Percentiles rank a stretch among this genome's conserved stretches.
Conservation (phyloP, 306 rosid genomes). For the Malus asiatica region DNA sequence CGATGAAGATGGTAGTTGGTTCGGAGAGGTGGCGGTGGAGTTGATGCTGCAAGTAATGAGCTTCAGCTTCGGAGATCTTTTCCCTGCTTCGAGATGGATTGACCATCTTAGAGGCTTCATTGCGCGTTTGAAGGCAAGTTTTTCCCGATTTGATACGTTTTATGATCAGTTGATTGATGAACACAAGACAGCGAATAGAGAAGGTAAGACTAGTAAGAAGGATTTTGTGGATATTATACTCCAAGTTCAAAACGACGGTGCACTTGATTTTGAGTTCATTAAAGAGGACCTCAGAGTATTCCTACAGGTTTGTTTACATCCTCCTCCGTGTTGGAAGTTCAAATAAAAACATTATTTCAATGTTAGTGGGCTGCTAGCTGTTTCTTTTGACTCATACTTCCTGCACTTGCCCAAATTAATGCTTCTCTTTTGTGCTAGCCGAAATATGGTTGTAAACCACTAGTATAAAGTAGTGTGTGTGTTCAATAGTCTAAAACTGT, state of each 20-base stretch:
- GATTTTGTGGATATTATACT: conserved; percentile 18
- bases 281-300: conserved; percentile 15
- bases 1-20: conserved; percentile 9
- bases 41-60: not conserved
- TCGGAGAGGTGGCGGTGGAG: not conserved
- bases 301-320: not conserved
- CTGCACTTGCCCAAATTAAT: too few relatives aligned
- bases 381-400: too few relatives aligned
- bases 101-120: conserved; percentile 21
- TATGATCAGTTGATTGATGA: conserved; percentile 19
- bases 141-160: conserved; percentile 11
- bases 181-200: not conserved
- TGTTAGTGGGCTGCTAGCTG: too few relatives aligned
- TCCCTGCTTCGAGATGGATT: conserved; percentile 28
- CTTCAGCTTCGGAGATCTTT: conserved; percentile 30
- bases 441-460: too few relatives aligned
- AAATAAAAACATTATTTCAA: too few relatives aligned
- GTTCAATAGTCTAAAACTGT: too few relatives aligned
- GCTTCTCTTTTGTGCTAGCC: too few relatives aligned
- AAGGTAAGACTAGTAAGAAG: not conserved
- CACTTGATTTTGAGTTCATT: not conserved
- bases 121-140: not conserved
- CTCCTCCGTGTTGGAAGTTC: not conserved
- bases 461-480: too few relatives aligned
- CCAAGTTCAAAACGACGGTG: not conserved